Base-by-base conservation (phyloP, 805 yeast genomes). In the Wickerhamomyces subpelliculosus region DNA sequence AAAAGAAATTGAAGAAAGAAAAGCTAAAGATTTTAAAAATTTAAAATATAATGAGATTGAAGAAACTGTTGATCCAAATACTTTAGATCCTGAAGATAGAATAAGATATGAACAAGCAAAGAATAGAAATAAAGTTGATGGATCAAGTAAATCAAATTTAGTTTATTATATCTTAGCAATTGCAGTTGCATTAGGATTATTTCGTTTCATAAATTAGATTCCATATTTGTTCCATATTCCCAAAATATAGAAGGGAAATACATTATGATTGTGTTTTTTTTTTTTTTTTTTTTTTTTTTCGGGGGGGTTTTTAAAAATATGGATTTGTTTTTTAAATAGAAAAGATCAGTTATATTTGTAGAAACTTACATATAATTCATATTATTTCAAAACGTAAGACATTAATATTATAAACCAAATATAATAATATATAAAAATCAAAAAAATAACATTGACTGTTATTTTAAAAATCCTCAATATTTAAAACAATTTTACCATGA, bases 401-500 rank as follows among this genome's bases (percentile, higher is more conserved):
- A n/a, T n/a, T n/a, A n/a, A n/a, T n/a, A n/a, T n/a, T n/a, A n/a
- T n/a, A n/a, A n/a, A n/a, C n/a, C n/a, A n/a, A n/a, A n/a, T n/a
- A n/a, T n/a, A n/a, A n/a, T n/a, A n/a, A n/a, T n/a, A n/a, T n/a
- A n/a, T n/a, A n/a, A n/a, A n/a, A n/a, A n/a, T n/a, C n/a, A n/a
- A n/a, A n/a, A n/a, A n/a, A n/a, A 21, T 21, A 21, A 21, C 23
- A 7, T 6, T 21, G 9, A 21, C 23, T 7, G 6, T 27, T 10
- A 19, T 4, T 25, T 48, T 47, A 68, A 42, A 68, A 68, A 23
- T 54, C 54, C 38, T 68, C 73, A n/a, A 64, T 63, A 30, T 67
- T 52, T 32, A 68, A 40, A n/a, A 86, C 72, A 35, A 86, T 63
- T 56, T 85, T 86, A 27, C 95, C 96, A 39, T 69, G 73, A 8